Percentiles rank a stretch among this genome's conserved stretches.
Conservation (phyloP, 2,329 filamentous ascomycete species). For the Fulvia fulva region DNA sequence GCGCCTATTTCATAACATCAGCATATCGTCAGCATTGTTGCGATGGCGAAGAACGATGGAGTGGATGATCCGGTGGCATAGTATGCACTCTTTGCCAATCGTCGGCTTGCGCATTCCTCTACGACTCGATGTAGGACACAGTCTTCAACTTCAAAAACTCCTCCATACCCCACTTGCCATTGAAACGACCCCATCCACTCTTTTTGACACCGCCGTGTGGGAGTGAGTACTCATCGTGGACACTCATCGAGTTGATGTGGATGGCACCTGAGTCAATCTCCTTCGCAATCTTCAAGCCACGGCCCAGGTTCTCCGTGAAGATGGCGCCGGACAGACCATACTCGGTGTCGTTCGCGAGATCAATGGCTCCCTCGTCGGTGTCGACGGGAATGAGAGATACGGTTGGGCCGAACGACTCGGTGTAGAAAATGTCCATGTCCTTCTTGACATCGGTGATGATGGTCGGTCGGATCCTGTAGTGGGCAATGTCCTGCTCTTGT, state of each 20-base stretch:
- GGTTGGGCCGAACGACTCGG: slow-evolving; percentile 73
- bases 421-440: slow-evolving; percentile 71
- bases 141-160: slow-evolving; percentile 22
- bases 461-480: slow-evolving; percentile 55
- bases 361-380: slow-evolving; percentile 67
- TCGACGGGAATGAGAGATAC: slow-evolving; percentile 64
- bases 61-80: too few species aligned
- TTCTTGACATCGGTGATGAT: slow-evolving; percentile 63
- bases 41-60: too few species aligned
- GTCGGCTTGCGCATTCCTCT: too few species aligned
- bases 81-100: too few species aligned
- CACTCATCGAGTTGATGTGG: slow-evolving; percentile 50
- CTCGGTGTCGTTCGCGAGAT: slow-evolving; percentile 74
- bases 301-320: slow-evolving; percentile 64
- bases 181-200: slow-evolving; percentile 40
- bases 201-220: slow-evolving; percentile 50
- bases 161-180: slow-evolving; percentile 18
- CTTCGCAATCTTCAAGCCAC: slow-evolving; percentile 42
- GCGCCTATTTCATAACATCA: not conserved
- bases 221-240: slow-evolving; percentile 47
- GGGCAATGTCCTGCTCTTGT: slow-evolving; percentile 29
- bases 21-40: not conserved
- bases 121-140: slow-evolving; percentile 28
- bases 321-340: slow-evolving; percentile 70
- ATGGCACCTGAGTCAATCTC: slow-evolving; percentile 57